Percentiles rank a stretch among this genome's conserved stretches.
These are phyloP conservation scores for Amoebophrya sp. DNA, from an alignment of 169 alveolate genomes.

Conservation along the genomic window DNA sequence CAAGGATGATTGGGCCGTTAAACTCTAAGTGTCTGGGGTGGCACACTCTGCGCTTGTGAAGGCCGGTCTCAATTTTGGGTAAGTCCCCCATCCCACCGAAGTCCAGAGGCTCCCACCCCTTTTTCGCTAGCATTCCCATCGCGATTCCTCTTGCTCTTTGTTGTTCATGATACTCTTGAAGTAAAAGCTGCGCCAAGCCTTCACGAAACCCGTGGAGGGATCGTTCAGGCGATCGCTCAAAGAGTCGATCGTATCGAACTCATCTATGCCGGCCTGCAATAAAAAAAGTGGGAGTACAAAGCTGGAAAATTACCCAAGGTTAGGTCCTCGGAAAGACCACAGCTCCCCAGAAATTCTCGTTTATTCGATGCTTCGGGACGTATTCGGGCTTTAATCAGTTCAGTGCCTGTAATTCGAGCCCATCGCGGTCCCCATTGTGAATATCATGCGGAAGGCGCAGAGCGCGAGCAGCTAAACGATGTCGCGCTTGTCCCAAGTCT, in stretches of 20 bases:
- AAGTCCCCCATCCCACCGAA: neutral
- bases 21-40: neutral
- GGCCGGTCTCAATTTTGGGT: neutral
- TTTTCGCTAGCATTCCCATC: neutral
- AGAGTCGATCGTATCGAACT: neutral
- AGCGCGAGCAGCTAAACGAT: too few relatives aligned
- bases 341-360: too few relatives aligned
- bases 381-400: too few relatives aligned
- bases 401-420: too few relatives aligned
- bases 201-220: neutral
- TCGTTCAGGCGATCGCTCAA: neutral
- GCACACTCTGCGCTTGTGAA: neutral
- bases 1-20: neutral
- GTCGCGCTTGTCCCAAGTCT: too few relatives aligned
- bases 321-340: too few relatives aligned
- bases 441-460: too few relatives aligned
- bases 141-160: neutral
- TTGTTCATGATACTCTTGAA: neutral
- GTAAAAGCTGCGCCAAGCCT: constrained; percentile 28
- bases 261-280: too few relatives aligned
- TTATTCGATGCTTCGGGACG: too few relatives aligned
- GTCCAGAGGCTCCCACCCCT: constrained; percentile 22
- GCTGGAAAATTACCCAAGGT: too few relatives aligned
- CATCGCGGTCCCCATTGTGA: too few relatives aligned
- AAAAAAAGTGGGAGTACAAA: too few relatives aligned